phyloP scores from a whole-genome alignment of 2,329 filamentous ascomycete genomes.

The Didymella arachidicola region DNA sequence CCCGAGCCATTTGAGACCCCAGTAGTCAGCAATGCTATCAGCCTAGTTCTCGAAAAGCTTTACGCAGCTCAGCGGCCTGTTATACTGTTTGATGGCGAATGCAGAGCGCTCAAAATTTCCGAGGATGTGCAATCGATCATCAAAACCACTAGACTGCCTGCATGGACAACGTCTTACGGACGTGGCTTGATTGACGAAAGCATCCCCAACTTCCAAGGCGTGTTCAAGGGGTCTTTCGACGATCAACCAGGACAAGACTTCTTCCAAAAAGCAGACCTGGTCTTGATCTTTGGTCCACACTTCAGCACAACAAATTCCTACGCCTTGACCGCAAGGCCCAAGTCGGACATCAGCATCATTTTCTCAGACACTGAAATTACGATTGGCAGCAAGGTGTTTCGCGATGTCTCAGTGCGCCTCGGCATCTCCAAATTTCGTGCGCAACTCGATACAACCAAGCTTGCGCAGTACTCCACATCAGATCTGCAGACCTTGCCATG shows the following conservation, averaged over 20 bases:
- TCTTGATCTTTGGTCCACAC: conserved; percentile 58
- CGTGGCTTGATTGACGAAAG: conserved; percentile 62
- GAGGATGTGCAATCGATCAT: conserved; percentile 56
- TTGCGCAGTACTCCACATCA: not conserved
- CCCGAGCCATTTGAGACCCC: conserved; percentile 24
- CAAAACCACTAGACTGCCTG: conserved; percentile 56
- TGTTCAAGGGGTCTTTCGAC: conserved; percentile 58
- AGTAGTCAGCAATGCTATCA: conserved; percentile 41
- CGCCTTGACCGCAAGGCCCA: conserved; percentile 50
- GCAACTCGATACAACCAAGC: conserved; percentile 5
- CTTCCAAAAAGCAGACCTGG: conserved; percentile 54
- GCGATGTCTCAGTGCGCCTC: conserved; percentile 48
- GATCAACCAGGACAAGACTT: conserved; percentile 45
- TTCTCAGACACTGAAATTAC: conserved; percentile 48
- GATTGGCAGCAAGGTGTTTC: conserved; percentile 42
- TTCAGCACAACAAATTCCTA: conserved; percentile 59
- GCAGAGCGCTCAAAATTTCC: conserved; percentile 53
- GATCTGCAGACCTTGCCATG: conserved; percentile 12
- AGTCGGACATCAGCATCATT: conserved; percentile 41
- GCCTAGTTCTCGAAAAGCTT: conserved; percentile 53
- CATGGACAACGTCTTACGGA: conserved; percentile 58
- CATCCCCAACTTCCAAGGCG: conserved; percentile 58
- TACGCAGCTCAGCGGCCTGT: conserved; percentile 57
- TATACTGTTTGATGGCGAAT: conserved; percentile 63
- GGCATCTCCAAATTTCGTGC: conserved; percentile 11